These are phyloP conservation scores for Capsicum rhomboideum DNA, from an alignment of 257 asterid species.

Conservation along the genomic window DNA sequence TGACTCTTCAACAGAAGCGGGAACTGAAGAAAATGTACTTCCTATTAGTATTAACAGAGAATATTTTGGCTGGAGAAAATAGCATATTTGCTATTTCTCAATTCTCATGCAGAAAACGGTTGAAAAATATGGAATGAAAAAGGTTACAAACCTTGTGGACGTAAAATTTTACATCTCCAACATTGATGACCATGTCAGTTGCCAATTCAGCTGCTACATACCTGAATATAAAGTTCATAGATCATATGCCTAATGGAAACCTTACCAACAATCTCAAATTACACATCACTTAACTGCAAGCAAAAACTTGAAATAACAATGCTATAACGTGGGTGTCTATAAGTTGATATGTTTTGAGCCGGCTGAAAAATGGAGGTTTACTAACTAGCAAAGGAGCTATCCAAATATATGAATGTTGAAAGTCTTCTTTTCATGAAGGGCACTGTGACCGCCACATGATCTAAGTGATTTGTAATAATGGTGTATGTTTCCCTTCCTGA, in stretches of 20 bases:
- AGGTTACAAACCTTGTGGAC: slow-evolving; percentile 37
- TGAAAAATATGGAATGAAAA: not conserved
- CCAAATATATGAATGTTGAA: not conserved
- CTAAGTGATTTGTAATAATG: not conserved
- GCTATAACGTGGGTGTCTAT: not conserved
- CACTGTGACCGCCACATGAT: not conserved
- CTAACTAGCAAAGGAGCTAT: not conserved
- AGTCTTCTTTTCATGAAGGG: not conserved
- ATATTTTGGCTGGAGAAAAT: not conserved
- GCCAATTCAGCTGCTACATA: slow-evolving; percentile 42
- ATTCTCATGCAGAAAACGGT: not conserved
- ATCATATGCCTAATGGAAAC: not conserved
- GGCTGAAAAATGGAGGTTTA: not conserved
- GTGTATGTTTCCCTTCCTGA: not conserved
- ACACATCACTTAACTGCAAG: not conserved
- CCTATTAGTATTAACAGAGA: not conserved
- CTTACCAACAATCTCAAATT: not conserved
- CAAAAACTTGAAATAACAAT: not conserved
- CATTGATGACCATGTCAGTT: slow-evolving; percentile 28
- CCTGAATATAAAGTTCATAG: slow-evolving; percentile 23
- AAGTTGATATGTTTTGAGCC: not conserved
- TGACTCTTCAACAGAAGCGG: slow-evolving; percentile 72
- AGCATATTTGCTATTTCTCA: not conserved
- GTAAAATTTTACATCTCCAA: slow-evolving; percentile 38
- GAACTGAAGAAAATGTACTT: slow-evolving; percentile 34